A percentile compares a stretch with the other conserved stretches of the same genome.
Evolutionary conservation across 352 stramenopile genomes (phyloP).

Genomic region (Pilasporangium apinafurcum): DNA sequence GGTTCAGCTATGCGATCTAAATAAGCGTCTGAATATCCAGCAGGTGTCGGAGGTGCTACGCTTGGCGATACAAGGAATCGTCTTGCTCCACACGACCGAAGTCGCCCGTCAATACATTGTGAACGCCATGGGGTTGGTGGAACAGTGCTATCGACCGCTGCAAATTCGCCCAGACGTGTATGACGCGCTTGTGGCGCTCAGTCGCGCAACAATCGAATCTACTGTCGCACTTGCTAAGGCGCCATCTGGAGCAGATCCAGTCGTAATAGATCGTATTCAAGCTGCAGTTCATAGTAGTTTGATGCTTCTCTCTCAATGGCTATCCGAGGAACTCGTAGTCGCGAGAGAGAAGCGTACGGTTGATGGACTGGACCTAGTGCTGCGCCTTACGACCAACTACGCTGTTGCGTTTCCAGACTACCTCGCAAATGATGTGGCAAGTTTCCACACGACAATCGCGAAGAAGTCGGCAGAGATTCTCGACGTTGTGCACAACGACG

Average conservation of each 20-base stretch:
- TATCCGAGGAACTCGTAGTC: constrained; percentile 25
- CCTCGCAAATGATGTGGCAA: constrained; percentile 14
- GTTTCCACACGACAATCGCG: constrained; percentile 33
- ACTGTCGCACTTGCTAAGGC: constrained; percentile 33
- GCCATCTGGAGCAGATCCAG: not conserved
- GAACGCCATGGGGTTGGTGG: constrained; percentile 22
- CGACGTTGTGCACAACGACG: constrained; percentile 6
- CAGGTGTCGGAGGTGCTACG: constrained; percentile 30
- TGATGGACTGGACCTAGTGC: constrained; percentile 16
- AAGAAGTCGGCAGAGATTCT: constrained; percentile 13
- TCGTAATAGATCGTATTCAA: constrained; percentile 10
- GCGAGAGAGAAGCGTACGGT: constrained; percentile 9
- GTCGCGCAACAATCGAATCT: constrained; percentile 32
- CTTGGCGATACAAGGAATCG: constrained; percentile 37
- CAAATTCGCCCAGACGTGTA: constrained; percentile 11
- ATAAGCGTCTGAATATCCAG: constrained; percentile 15
- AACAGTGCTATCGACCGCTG: constrained; percentile 23
- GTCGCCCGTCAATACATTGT: constrained; percentile 24
- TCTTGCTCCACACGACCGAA: constrained; percentile 43
- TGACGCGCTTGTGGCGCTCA: constrained; percentile 23
- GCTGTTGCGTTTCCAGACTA: constrained; percentile 19
- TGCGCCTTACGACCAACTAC: constrained; percentile 36
- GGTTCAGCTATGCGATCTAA: constrained; percentile 31
- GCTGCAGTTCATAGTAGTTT: constrained; percentile 20
- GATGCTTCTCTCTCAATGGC: constrained; percentile 26